Base-by-base conservation (phyloP, 202 grass and related monocot genomes). In the Brachypodium distachyon region DNA sequence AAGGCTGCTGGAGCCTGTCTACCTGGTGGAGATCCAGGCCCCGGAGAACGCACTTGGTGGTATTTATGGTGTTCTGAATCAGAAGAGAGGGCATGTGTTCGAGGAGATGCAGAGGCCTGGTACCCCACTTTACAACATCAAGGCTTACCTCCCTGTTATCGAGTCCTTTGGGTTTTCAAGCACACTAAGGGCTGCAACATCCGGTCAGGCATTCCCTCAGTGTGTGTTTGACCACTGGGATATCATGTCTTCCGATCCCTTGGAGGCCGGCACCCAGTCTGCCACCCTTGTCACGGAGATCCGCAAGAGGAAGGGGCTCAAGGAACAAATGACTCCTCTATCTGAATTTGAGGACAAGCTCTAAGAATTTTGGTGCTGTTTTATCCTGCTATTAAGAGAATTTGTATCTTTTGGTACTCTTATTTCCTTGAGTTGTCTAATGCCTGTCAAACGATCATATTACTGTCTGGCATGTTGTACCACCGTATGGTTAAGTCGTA, bases 201-300 rank as follows among this genome's bases (percentile, higher is more conserved):
- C 84, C 7, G 84, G 91, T 5, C 82, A 88, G 81, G 85, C 91
- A 4, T 85, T 93, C 83, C 91, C 91, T 1, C 84, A 90, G 36
- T 90, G 74, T 57, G 91, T 93, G 13, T 86, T 93, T 18, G 84
- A 90, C 33, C 87, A 93, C 42, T 90, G 91, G 91, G 88, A 88
- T 58, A 84, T 86, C 60, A 88, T 94, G 91, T 46, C 58, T 10
- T 85, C 87, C 3, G 91, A 94, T 69, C 91, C 88, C 16, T 41
- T 90, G 54, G 88, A 91, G 33, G 21, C 75, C 3, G 41, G 46
- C 12, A 61, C 87, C 2, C 85, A 88, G 55, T 85, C 91, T 0
- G 51, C 74, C 0, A 39, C 36, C 9, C 55, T 88, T 22, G 88
- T 94, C 22, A 12, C 23, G 6, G 83, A 91, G n/a, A 87, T 94